Percentiles rank a stretch among this genome's conserved stretches.
phyloP scores from a whole-genome alignment of 805 yeast genomes.

The Sporopachydermia quercuum region DNA sequence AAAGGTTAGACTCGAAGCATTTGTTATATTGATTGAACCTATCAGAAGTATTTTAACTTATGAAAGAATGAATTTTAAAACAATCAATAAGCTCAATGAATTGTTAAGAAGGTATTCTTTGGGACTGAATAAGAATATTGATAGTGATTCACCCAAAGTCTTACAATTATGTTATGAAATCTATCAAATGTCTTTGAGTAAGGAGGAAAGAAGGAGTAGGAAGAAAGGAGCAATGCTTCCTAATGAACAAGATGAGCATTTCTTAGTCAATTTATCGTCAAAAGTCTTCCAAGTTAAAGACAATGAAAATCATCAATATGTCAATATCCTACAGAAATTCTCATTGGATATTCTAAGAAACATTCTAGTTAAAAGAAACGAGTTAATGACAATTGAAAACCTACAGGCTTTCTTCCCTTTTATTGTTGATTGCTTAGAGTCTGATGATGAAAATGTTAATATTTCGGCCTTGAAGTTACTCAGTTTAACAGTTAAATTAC shows the following conservation, averaged over 20 bases:
- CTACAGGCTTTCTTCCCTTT: constrained; percentile 65
- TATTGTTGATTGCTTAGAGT: constrained; percentile 40
- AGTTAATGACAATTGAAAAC: constrained; percentile 42
- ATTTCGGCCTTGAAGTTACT: constrained; percentile 52
- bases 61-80: constrained; percentile 51
- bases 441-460: constrained; percentile 68
- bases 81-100: constrained; percentile 66
- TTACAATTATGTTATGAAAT: constrained; percentile 64
- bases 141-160: constrained; percentile 39
- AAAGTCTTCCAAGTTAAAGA: constrained; percentile 35
- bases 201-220: constrained; percentile 14
- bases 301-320: constrained; percentile 39
- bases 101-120: constrained; percentile 57
- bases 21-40: constrained; percentile 50
- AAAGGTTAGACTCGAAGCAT: constrained; percentile 41
- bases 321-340: constrained; percentile 55
- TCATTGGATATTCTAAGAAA: constrained; percentile 62
- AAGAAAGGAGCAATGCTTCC: constrained; percentile 5
- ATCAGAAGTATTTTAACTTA: constrained; percentile 42
- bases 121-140: constrained; percentile 67
- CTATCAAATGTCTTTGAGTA: constrained; percentile 32
- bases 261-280: constrained; percentile 57
- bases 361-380: constrained; percentile 48
- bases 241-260: constrained; percentile 43
- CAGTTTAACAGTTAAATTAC: constrained; percentile 42